Conservation (phyloP, 73 alveolate genomes). For the Paramecium octaurelia region DNA sequence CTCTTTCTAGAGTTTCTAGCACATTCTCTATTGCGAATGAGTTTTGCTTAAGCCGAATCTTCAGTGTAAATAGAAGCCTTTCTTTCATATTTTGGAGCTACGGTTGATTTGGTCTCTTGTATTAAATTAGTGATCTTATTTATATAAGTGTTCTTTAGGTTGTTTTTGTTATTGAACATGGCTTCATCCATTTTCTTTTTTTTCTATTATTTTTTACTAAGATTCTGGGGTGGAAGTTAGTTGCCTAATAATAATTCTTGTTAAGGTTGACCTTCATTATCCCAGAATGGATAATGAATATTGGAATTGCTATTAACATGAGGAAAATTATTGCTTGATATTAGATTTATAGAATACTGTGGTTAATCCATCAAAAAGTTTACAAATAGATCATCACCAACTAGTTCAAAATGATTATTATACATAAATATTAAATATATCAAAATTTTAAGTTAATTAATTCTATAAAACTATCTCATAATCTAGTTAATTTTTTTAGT, state of each 20-base stretch:
- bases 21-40: conserved; percentile 49
- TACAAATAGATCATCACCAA: neutral
- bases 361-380: conserved; percentile 13
- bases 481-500: neutral
- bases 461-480: neutral
- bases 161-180: neutral
- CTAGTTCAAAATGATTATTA: conserved; percentile 15
- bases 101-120: neutral
- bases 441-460: neutral
- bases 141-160: conserved; percentile 48
- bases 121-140: conserved; percentile 41
- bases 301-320: neutral
- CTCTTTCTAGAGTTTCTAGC: conserved; percentile 57
- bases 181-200: neutral
- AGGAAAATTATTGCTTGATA: neutral
- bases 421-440: neutral
- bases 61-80: neutral
- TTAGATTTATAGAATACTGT: neutral
- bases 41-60: conserved; percentile 32
- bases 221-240: neutral
- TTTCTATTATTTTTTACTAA: neutral
- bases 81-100: neutral
- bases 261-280: neutral
- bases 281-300: neutral
- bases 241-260: neutral